phyloP scores from a whole-genome alignment of 129 eudicot genomes.

The Escallonia herrerae region DNA sequence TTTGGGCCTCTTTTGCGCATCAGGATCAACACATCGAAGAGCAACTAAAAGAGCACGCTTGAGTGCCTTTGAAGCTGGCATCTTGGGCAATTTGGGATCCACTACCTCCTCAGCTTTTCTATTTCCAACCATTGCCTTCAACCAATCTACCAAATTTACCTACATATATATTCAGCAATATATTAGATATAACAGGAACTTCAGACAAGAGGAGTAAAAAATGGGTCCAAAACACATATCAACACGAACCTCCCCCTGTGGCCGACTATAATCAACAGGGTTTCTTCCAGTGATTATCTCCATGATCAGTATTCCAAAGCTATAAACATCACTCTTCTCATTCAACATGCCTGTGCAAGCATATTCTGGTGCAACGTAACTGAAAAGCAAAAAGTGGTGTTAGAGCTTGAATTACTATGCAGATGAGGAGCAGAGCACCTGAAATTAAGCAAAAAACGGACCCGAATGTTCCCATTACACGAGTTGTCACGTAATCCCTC shows the following conservation, averaged over 20 bases:
- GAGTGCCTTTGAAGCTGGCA: constrained; percentile 82
- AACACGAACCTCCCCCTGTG: constrained; percentile 77
- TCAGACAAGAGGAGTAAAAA: no score
- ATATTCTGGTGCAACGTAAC: constrained; percentile 97
- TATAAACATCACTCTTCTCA: constrained; percentile 92
- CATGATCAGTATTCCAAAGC: constrained; percentile 95
- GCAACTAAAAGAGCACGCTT: constrained; percentile 84
- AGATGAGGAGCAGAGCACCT: not conserved
- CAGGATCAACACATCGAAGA: constrained; percentile 94
- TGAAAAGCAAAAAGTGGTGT: constrained; percentile 13
- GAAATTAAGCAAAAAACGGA: constrained; percentile 24
- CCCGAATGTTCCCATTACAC: constrained; percentile 99
- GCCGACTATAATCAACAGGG: constrained; percentile 90
- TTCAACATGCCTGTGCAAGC: constrained; percentile 98
- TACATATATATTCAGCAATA: constrained; percentile 21
- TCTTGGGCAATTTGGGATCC: constrained; percentile 81
- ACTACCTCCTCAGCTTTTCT: constrained; percentile 88
- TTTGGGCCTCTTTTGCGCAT: constrained; percentile 90
- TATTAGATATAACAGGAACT: not conserved
- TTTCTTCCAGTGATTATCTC: constrained; percentile 88
- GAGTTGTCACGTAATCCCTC: constrained; percentile 80
- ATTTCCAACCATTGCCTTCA: constrained; percentile 86
- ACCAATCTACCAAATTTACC: constrained; percentile 96
- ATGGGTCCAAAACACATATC: not conserved
- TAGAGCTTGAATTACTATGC: not conserved